Percentiles rank a stretch among this genome's conserved stretches.
These are phyloP conservation scores for Halophytophthora batemanensis DNA, from an alignment of 352 stramenopile species.

Conservation along the genomic window DNA sequence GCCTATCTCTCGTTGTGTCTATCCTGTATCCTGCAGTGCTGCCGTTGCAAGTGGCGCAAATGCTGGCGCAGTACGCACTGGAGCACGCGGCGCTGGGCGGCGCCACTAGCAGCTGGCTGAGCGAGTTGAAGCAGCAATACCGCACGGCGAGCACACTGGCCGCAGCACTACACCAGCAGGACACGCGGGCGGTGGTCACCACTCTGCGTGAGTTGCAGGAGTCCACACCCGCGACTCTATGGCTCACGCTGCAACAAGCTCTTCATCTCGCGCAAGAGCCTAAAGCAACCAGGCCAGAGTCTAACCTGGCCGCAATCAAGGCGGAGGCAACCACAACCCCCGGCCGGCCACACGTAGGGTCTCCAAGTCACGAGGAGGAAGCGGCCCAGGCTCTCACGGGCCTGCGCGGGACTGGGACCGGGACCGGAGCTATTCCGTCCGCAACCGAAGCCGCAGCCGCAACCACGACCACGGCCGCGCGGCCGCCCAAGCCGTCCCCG, in stretches of 20 bases:
- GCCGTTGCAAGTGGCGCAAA: conserved; percentile 52
- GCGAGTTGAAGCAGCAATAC: conserved; percentile 49
- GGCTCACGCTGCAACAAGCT: conserved; percentile 48
- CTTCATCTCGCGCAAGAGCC: conserved; percentile 21
- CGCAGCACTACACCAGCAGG: conserved; percentile 32
- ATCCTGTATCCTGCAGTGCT: conserved; percentile 27
- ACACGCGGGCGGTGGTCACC: conserved; percentile 32
- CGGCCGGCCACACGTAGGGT: conserved; percentile 24
- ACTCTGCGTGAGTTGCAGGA: conserved; percentile 40
- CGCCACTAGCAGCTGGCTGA: conserved; percentile 49
- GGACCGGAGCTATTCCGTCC: conserved; percentile 8
- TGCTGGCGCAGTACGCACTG: conserved; percentile 52
- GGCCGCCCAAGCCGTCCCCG: conserved; percentile 24
- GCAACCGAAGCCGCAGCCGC: conserved; percentile 1
- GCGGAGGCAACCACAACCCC: background rate
- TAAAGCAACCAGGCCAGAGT: too few relatives aligned
- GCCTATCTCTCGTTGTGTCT: background rate
- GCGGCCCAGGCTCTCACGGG: conserved; percentile 73
- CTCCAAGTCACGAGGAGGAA: conserved; percentile 52
- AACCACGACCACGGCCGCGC: conserved; percentile 14
- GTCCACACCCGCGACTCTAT: conserved; percentile 23
- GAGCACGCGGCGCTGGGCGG: conserved; percentile 46
- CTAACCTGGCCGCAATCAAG: background rate
- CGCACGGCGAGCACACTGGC: conserved; percentile 31
- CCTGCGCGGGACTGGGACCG: conserved; percentile 29